Evolutionary conservation across 257 asterid species (phyloP).

Genomic region (Solanum ossicruentum): DNA sequence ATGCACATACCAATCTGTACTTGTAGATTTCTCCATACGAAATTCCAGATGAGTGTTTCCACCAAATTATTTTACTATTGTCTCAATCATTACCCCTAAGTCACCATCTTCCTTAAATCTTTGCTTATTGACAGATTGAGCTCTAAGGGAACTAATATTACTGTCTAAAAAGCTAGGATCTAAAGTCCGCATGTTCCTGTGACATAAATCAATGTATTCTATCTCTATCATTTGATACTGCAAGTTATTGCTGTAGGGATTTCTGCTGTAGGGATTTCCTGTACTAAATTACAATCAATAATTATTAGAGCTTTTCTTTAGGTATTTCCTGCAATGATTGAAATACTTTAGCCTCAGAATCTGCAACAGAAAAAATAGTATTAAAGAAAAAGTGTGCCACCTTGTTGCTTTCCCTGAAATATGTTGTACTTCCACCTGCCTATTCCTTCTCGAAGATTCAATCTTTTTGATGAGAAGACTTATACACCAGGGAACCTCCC

Average conservation of each 20-base stretch:
- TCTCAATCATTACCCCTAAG: too few relatives aligned
- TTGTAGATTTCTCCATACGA: too few relatives aligned
- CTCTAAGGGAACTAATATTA: too few relatives aligned
- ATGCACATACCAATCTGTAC: not conserved
- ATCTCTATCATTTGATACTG: too few relatives aligned
- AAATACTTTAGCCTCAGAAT: too few relatives aligned
- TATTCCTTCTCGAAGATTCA: too few relatives aligned
- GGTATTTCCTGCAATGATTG: not conserved
- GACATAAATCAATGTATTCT: too few relatives aligned
- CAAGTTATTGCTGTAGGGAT: not conserved
- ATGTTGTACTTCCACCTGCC: not conserved
- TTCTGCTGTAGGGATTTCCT: not conserved
- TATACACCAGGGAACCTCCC: not conserved
- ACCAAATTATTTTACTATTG: too few relatives aligned
- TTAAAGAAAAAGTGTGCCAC: not conserved
- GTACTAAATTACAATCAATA: not conserved
- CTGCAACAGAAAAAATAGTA: not conserved
- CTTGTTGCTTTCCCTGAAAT: too few relatives aligned
- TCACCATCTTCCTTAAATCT: not conserved
- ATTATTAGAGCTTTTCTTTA: too few relatives aligned
- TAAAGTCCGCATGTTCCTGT: not conserved
- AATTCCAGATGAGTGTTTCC: too few relatives aligned
- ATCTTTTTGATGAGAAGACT: too few relatives aligned
- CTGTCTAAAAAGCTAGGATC: not conserved
- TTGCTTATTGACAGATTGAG: not conserved